These are phyloP conservation scores for Escallonia rubra DNA, from an alignment of 129 eudicot species.

Conservation along the genomic window DNA sequence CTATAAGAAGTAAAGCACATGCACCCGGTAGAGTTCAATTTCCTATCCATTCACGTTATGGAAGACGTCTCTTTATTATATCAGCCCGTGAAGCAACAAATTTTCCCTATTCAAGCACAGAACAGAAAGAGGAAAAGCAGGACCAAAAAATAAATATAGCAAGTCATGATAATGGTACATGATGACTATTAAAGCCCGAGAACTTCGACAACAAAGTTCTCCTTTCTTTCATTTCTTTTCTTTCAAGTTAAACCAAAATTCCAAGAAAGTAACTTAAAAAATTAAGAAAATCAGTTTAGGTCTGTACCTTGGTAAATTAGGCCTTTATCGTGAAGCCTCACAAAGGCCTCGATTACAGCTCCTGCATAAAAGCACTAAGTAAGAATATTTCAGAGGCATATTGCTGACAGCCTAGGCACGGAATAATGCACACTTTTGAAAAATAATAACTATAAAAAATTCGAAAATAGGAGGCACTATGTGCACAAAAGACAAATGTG, in stretches of 20 bases:
- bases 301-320: constrained; percentile 85
- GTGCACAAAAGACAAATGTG: neutral
- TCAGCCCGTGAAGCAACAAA: too few relatives aligned
- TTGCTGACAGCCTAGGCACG: too few relatives aligned
- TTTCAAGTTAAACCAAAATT: neutral
- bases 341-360: constrained; percentile 90
- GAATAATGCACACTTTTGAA: too few relatives aligned
- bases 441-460: too few relatives aligned
- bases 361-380: constrained; percentile 39
- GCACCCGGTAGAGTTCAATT: too few relatives aligned
- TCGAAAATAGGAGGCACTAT: neutral
- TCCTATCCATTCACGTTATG: too few relatives aligned
- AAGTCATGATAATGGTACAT: too few relatives aligned
- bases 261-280: neutral
- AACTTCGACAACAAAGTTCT: neutral
- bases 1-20: too few relatives aligned
- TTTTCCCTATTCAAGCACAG: too few relatives aligned
- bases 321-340: constrained; percentile 94
- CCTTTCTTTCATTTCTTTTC: neutral
- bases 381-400: constrained; percentile 5
- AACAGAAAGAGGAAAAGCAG: too few relatives aligned
- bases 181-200: neutral
- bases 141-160: too few relatives aligned
- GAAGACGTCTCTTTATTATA: too few relatives aligned
- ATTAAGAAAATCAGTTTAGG: neutral